These are phyloP conservation scores for Elaphomyces granulatus DNA, from an alignment of 495 filamentous ascomycete species.

Conservation along the genomic window DNA sequence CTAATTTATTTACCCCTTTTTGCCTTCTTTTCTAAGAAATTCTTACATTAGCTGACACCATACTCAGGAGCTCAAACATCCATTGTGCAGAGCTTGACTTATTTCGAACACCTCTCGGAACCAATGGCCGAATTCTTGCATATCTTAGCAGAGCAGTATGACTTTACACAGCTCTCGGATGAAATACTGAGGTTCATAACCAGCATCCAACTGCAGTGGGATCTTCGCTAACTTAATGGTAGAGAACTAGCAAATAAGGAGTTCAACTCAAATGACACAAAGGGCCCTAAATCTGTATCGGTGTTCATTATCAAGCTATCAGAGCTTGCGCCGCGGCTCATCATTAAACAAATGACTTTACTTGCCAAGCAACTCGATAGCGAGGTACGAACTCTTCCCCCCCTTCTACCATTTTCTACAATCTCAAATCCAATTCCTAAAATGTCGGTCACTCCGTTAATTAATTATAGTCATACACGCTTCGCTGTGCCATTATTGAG, in stretches of 20 bases:
- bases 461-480: constrained; percentile 60
- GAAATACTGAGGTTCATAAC: constrained; percentile 55
- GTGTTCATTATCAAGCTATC: constrained; percentile 89
- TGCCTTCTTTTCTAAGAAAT: too few relatives aligned
- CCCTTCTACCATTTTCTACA: too few relatives aligned
- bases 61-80: constrained; percentile 84
- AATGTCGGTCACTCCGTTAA: constrained; percentile 9
- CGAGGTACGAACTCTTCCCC: too few relatives aligned
- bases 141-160: constrained; percentile 92
- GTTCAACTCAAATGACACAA: constrained; percentile 90
- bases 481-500: constrained; percentile 87
- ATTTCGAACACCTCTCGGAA: constrained; percentile 95
- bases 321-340: constrained; percentile 78
- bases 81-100: constrained; percentile 91
- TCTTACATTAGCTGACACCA: constrained; percentile 7
- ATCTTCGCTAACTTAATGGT: constrained; percentile 12
- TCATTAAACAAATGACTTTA: constrained; percentile 94
- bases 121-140: constrained; percentile 98
- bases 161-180: constrained; percentile 90
- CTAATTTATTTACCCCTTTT: too few relatives aligned
- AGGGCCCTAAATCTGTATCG: constrained; percentile 96
- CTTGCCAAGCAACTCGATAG: constrained; percentile 88
- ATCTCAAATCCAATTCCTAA: too few relatives aligned
- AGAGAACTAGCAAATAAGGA: constrained; percentile 93
- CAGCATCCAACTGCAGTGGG: not conserved